A percentile compares a stretch with the other conserved stretches of the same genome.
phyloP scores from a whole-genome alignment of 2,329 filamentous ascomycete species.

The Geoglossum cookeanum region DNA sequence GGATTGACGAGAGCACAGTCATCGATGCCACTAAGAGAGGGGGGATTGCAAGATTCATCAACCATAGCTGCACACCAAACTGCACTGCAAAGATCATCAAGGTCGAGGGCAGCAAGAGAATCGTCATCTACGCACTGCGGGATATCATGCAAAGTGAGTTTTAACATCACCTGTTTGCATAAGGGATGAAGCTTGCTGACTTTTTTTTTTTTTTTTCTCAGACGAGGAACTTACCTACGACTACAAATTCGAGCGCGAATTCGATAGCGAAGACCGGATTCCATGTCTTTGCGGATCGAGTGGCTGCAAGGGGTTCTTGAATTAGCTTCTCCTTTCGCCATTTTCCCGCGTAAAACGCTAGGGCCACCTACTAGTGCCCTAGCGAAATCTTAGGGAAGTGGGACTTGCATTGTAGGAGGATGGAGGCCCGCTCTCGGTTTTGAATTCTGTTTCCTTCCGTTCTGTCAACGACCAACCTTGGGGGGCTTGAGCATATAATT shows the following conservation, averaged over 20 bases:
- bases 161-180: not conserved
- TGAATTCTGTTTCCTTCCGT: not conserved
- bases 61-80: constrained; percentile 94
- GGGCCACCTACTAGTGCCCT: no score
- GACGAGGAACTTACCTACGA: constrained; percentile 99
- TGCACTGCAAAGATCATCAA: constrained; percentile 99
- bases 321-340: constrained; percentile 36
- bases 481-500: no score
- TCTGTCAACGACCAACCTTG: not conserved
- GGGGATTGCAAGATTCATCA: constrained; percentile 95
- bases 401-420: not conserved
- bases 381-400: not conserved
- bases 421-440: not conserved
- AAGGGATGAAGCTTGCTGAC: not conserved
- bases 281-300: constrained; percentile 92
- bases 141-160: constrained; percentile 85
- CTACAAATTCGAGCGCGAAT: constrained; percentile 98
- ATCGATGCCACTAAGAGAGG: constrained; percentile 98
- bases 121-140: constrained; percentile 94
- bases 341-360: not conserved
- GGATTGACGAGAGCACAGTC: constrained; percentile 93
- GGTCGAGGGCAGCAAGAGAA: constrained; percentile 91
- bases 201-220: constrained; percentile 21
- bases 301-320: constrained; percentile 96
- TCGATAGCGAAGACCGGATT: constrained; percentile 84